Evolutionary conservation across 108 stramenopile genomes (phyloP), one percentile per base, ranked within the genome.

Genomic region (Cyclotella choctawhatcheeana): DNA sequence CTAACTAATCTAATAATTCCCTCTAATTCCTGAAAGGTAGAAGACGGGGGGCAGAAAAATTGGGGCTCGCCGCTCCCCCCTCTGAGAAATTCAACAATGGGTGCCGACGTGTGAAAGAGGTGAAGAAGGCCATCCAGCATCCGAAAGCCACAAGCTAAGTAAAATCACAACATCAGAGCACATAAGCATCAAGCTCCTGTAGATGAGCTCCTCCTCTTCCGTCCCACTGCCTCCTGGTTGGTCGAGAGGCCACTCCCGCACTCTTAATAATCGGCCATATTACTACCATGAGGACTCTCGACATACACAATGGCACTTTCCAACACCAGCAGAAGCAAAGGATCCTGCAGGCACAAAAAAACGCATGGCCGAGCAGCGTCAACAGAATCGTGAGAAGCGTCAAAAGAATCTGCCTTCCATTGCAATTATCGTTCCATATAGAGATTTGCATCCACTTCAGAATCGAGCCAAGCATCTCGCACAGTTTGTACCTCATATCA

Each of bases 361-460:
- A 62, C 74, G 86, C 47, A 86, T 85, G 70, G 63, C 77, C 33
- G 72, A 81, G 44, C 71, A 63, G 44, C 84, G 63, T 33, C 70
- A 64, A 13, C 52, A 68, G 14, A 73, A 66, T 64, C 60, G 54
- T 25, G 37, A 69, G 16, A 24, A 43, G 13, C 34, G 47, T 55
- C 64, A 51, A 17, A 79, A 40, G 65, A 54, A 31, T 3, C 63
- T 59, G 16, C 70, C 58, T 44, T 74, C 84, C 7, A 87, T 98
- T 7, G 97, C 97, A 33, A 93, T 98, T 63, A 97, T 99, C 63
- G 98, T 99, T 12, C 98, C 98, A 18, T 99, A 92, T 73, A 77
- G 99, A 20, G 98, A 99, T 73, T 69, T 95, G 26, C 96, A 98
- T 70, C 55, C 69, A 16, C 84, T 84, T 53, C 99, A 99, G 75